Base-by-base conservation (phyloP, 2,329 filamentous ascomycete genomes). In the Volutella citrinella region DNA sequence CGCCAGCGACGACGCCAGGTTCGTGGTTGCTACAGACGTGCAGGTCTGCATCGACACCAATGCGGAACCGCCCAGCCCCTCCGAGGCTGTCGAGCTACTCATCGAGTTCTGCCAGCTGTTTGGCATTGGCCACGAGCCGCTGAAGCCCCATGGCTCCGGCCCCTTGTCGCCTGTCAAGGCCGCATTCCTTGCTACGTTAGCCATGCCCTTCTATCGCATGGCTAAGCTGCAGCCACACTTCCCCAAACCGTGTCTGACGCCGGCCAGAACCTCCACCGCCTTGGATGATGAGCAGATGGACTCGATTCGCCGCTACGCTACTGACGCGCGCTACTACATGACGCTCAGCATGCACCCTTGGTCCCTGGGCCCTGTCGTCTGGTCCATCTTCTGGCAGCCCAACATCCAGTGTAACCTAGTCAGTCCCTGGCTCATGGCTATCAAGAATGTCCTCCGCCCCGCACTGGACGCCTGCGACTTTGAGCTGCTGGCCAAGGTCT, bases 331-430 rank as follows among this genome's bases (percentile, higher is more conserved):
- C 19, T 57, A 56, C 32, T 49, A 56, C 38, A 56, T 57, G 54
- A 57, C 54, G n/a, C 43, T 57, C 21, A 56, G 54, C 35, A 49
- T 54, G 48, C 46, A 53, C n/a, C 49, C 46, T 10, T 36, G 39
- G 15, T 36, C 43, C 15, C 30, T 55, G n/a, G 51, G 50, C 3
- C 43, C 54, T 16, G 44, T 55, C 8, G 24, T 57, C n/a, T 57
- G 54, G 54, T 52, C 52, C 28, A 44, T 57, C 18, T 57, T 57
- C 18, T 57, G 54, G 54, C 50, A 54, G 27, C 54, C 54, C 7
- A 46, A 47, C n/a, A 41, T 57, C 11, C 41, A 46, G 14, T 57
- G 54, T 30, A 57, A 57, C 24, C 43, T 57, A 3, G 54, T 52
- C n/a, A 52, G 48, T 24, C 52, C 54, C 10, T 57, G 54, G 54